Percentiles rank a stretch among this genome's conserved stretches.
These are phyloP conservation scores for Silybum marianum DNA, from an alignment of 129 eudicot species.

Conservation along the genomic window DNA sequence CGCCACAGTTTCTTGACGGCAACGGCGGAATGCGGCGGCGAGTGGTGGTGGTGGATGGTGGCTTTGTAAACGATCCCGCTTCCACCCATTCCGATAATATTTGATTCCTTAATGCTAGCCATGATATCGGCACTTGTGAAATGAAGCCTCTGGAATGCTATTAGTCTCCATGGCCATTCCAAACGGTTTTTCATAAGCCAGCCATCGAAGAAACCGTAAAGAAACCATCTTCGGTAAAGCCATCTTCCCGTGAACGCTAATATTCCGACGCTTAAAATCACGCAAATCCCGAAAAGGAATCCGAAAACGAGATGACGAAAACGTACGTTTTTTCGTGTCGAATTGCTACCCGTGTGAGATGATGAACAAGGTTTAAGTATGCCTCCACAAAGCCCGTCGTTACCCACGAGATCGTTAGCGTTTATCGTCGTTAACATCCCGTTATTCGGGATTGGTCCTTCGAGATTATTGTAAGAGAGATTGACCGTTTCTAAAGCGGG, in stretches of 20 bases:
- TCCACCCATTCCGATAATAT: slow-evolving; percentile 71
- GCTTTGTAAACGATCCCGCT: slow-evolving; percentile 76
- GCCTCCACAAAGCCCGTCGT: slow-evolving; percentile 67
- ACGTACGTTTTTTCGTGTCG: slow-evolving; percentile 31
- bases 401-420: slow-evolving; percentile 55
- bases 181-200: slow-evolving; percentile 45
- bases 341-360: not conserved
- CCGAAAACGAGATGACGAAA: slow-evolving; percentile 41
- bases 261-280: slow-evolving; percentile 42
- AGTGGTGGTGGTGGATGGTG: slow-evolving; percentile 30
- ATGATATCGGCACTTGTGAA: slow-evolving; percentile 61
- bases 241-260: slow-evolving; percentile 36
- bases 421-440: slow-evolving; percentile 57
- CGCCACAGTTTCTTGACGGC: slow-evolving; percentile 76
- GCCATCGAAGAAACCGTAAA: slow-evolving; percentile 47
- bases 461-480: slow-evolving; percentile 75
- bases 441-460: slow-evolving; percentile 73
- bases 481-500: slow-evolving; percentile 78
- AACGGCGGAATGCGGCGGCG: slow-evolving; percentile 42
- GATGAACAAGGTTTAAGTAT: slow-evolving; percentile 53
- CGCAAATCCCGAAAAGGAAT: slow-evolving; percentile 53
- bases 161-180: slow-evolving; percentile 80
- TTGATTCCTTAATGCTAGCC: slow-evolving; percentile 58
- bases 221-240: slow-evolving; percentile 57
- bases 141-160: slow-evolving; percentile 62